Evolutionary conservation across 2,329 filamentous ascomycete species (phyloP).

Genomic region (Ceratocystis albifundus): DNA sequence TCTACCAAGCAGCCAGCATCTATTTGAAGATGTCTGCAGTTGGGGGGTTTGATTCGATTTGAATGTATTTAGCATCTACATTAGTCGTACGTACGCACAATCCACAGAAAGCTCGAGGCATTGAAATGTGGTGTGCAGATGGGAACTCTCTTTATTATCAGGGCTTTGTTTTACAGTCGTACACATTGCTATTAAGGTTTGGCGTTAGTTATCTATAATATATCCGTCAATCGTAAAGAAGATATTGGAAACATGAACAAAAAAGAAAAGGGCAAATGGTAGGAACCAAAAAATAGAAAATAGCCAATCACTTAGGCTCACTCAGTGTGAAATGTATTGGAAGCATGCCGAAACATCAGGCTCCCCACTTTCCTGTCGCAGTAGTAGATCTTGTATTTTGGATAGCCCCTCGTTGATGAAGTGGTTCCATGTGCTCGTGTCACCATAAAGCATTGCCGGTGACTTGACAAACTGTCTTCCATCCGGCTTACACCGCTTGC

Average conservation of each 20-base stretch:
- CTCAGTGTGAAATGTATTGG: conserved; percentile 86
- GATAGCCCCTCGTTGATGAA: conserved; percentile 67
- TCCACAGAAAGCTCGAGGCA: no score
- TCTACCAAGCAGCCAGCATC: no score
- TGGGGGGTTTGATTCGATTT: no score
- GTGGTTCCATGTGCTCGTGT: conserved; percentile 99
- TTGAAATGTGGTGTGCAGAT: no score
- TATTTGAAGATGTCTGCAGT: no score
- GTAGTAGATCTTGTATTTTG: conserved; percentile 78
- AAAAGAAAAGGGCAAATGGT: background rate
- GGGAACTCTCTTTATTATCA: no score
- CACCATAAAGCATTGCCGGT: conserved; percentile 88
- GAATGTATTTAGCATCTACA: no score
- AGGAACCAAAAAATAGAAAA: conserved; percentile 10
- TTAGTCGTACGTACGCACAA: no score
- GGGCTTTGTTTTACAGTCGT: no score
- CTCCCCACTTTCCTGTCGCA: conserved; percentile 73
- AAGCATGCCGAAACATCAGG: conserved; percentile 85
- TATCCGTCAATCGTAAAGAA: background rate
- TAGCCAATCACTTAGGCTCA: background rate
- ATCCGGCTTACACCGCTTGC: conserved; percentile 82
- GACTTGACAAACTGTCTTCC: conserved; percentile 82
- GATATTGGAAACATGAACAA: background rate
- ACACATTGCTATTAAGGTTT: no score
- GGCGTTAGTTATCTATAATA: no score